These are phyloP conservation scores for Calocera viscosa DNA, from an alignment of 768 basidiomycete genomes.

Conservation along the genomic window DNA sequence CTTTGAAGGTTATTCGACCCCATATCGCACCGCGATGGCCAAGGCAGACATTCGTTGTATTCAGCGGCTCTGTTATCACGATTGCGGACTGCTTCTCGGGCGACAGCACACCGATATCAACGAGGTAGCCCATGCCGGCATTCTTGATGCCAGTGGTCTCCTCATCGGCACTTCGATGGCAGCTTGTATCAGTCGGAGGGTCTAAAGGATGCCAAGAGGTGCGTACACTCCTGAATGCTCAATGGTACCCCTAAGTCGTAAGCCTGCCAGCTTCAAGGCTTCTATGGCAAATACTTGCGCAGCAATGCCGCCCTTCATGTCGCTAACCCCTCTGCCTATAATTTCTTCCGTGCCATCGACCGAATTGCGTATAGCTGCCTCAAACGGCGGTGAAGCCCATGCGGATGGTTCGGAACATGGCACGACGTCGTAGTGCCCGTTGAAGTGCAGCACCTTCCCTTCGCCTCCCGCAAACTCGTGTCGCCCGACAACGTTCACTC, in stretches of 20 bases:
- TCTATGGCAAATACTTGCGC: slow-evolving; percentile 9
- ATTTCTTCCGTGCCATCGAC: slow-evolving; percentile 4
- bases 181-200: not conserved
- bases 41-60: slow-evolving; percentile 11
- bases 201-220: not conserved
- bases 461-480: not conserved
- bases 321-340: slow-evolving; percentile 10
- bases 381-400: slow-evolving; percentile 6
- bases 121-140: slow-evolving; percentile 14
- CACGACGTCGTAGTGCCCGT: slow-evolving; percentile 10
- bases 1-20: slow-evolving; percentile 13
- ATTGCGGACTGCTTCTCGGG: slow-evolving; percentile 9
- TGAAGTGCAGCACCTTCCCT: slow-evolving; percentile 5
- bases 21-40: slow-evolving; percentile 12
- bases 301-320: slow-evolving; percentile 14
- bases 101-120: slow-evolving; percentile 11
- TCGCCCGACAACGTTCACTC: not conserved
- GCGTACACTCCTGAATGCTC: slow-evolving; percentile 5
- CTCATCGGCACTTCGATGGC: slow-evolving; percentile 9
- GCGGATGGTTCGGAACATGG: slow-evolving; percentile 1
- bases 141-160: slow-evolving; percentile 13
- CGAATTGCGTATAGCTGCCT: not conserved
- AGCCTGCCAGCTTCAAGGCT: slow-evolving; percentile 11
- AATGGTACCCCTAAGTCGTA: not conserved
- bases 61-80: slow-evolving; percentile 13